phyloP scores from a whole-genome alignment of 2,329 filamentous ascomycete genomes.

The Xylariaceae sp. region DNA sequence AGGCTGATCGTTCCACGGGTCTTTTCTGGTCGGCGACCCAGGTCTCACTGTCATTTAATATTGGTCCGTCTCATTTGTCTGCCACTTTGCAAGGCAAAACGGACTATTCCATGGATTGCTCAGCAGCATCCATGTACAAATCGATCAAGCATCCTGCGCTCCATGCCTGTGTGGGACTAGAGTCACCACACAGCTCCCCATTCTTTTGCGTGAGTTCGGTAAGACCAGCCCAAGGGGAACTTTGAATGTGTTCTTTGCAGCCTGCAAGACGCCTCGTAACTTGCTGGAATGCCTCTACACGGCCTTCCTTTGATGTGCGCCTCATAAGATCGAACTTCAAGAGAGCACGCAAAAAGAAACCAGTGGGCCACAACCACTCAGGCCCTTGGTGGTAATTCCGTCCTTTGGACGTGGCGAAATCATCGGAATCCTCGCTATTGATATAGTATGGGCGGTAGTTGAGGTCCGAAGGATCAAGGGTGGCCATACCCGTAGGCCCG shows the following conservation, averaged over 20 bases:
- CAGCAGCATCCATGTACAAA: slow-evolving; percentile 84
- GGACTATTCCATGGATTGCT: slow-evolving; percentile 26
- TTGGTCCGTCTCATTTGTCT: too few relatives aligned
- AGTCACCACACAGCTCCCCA: slow-evolving; percentile 80
- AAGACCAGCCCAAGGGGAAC: slow-evolving; percentile 83
- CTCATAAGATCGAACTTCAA: slow-evolving; percentile 84
- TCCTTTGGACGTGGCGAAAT: slow-evolving; percentile 90
- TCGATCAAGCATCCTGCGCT: slow-evolving; percentile 92
- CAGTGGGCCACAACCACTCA: slow-evolving; percentile 97
- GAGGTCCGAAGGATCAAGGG: slow-evolving; percentile 83
- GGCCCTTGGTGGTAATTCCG: slow-evolving; percentile 98
- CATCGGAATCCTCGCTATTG: slow-evolving; percentile 87
- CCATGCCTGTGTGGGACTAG: slow-evolving; percentile 94
- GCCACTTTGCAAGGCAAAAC: too few relatives aligned
- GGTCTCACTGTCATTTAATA: too few relatives aligned
- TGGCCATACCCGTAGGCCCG: slow-evolving; percentile 92
- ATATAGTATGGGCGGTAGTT: slow-evolving; percentile 95
- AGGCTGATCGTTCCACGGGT: too few relatives aligned
- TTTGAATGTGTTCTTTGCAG: slow-evolving; percentile 79
- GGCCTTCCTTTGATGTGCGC: slow-evolving; percentile 58
- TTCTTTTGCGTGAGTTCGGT: slow-evolving; percentile 91
- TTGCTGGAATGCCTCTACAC: slow-evolving; percentile 89
- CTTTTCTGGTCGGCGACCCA: too few relatives aligned
- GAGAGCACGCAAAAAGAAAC: slow-evolving; percentile 88
- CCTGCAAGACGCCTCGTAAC: slow-evolving; percentile 76